Evolutionary conservation across 2,329 filamentous ascomycete species (phyloP), one percentile per base, ranked within the genome.

Genomic region (Penicillium sp.): DNA sequence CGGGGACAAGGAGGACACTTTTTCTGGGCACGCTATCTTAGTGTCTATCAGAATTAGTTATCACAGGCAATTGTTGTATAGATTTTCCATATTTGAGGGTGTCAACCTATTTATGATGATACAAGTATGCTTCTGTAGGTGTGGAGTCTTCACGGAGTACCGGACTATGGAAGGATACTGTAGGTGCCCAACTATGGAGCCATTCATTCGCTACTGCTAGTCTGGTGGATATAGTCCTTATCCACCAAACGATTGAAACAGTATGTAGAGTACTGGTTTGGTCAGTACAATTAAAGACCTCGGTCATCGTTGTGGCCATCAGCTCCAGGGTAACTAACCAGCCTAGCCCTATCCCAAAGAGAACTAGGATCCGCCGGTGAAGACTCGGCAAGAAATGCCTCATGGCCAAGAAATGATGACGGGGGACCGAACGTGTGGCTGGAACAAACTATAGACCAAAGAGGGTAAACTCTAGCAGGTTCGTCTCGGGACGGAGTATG

Each of bases 371-470:
- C 15, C 41, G 43, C 41, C 58, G 50, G 43, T 45, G 38, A 37
- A 25, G 35, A 53, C 14, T 55, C 47, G 47, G 51, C 15, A 58
- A 61, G 38, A 61, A 63, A 63, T 63, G 61, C 61, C 61, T 61
- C 61, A 61, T 47, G 43, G 43, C 43, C 4, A n/a, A 47, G 20
- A n/a, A 28, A 14, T 28, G 14, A 22, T 28, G 43, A 47, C 25
- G 22, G n/a, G 43, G 43, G 15, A 47, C 22, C n/a, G n/a, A 20
- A n/a, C 14, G 43, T 41, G 41, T 54, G 49, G 48, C 55, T 58
- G 50, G 28, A 52, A 45, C 25, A 34, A 41, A 49, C 50, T 58
- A 41, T 35, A 20, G 35, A 54, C 43, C 2, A 42, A 43, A 42
- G 25, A 49, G 50, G 50, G 39, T 20, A 47, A 48, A 54, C 43